Conservation (phyloP, 495 filamentous ascomycete species). For the Neurospora sp. region DNA sequence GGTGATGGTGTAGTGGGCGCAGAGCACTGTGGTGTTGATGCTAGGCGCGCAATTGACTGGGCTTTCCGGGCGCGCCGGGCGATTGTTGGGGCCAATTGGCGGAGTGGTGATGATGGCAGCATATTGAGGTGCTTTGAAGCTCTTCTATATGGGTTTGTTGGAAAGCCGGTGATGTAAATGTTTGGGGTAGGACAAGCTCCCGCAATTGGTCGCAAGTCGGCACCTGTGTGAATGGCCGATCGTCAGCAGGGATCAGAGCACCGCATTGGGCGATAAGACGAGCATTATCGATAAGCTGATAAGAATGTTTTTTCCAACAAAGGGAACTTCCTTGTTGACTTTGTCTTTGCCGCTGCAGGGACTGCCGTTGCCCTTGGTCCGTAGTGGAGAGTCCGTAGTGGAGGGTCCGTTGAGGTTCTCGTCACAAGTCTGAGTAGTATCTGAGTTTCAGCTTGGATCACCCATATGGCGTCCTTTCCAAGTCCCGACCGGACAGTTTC, state of each 20-base stretch:
- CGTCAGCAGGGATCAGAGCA: not conserved
- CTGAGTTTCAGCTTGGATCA: not conserved
- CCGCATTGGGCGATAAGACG: not conserved
- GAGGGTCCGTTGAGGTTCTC: not conserved
- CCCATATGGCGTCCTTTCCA: not conserved
- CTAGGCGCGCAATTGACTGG: not conserved
- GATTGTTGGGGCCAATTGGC: constrained; percentile 2
- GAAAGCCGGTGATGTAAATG: not conserved
- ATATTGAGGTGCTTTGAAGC: not conserved
- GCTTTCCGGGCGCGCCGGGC: not conserved
- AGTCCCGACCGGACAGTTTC: not conserved
- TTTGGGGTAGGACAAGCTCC: not conserved
- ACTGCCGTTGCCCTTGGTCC: not conserved
- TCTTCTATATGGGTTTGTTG: not conserved
- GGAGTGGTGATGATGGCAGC: not conserved
- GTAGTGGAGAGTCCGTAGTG: not conserved
- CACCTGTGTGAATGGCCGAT: not conserved
- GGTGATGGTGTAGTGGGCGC: not conserved
- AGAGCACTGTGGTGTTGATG: constrained; percentile 1
- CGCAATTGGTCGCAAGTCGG: not conserved
- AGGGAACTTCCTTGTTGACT: too few relatives aligned
- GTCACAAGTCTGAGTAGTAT: not conserved
- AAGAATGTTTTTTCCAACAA: not conserved
- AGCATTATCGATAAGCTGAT: not conserved
- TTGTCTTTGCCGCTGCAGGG: not conserved